Evolutionary conservation across 2,329 filamentous ascomycete species (phyloP).

Genomic region (Rhexocercosporidium sp.): DNA sequence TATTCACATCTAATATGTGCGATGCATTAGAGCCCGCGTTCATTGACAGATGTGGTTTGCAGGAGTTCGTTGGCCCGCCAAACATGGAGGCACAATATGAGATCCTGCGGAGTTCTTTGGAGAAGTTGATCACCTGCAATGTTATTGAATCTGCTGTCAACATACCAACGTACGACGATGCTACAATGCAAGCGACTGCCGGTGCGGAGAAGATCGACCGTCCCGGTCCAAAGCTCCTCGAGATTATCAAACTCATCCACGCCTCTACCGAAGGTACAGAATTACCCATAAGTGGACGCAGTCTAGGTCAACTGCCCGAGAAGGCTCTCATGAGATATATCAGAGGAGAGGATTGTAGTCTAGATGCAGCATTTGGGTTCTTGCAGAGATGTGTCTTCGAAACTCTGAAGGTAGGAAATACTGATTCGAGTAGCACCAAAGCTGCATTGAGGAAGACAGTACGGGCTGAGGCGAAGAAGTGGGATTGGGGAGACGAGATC

Average conservation of each 20-base stretch:
- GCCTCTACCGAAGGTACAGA: not conserved
- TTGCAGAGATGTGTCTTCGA: slow-evolving; percentile 15
- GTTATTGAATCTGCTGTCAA: slow-evolving; percentile 29
- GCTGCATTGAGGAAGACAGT: not conserved
- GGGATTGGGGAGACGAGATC: not conserved
- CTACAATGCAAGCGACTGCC: slow-evolving; percentile 13
- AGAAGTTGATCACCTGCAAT: slow-evolving; percentile 30
- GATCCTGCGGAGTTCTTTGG: slow-evolving; percentile 36
- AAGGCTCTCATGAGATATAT: slow-evolving; percentile 35
- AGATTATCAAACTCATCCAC: slow-evolving; percentile 28
- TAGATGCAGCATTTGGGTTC: slow-evolving; percentile 32
- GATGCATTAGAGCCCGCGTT: slow-evolving; percentile 40
- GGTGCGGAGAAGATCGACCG: not conserved
- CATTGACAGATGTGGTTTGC: slow-evolving; percentile 37
- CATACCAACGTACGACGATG: slow-evolving; percentile 33
- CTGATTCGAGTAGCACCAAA: not conserved
- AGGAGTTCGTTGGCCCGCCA: slow-evolving; percentile 33
- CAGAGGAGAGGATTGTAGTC: slow-evolving; percentile 30
- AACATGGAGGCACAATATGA: slow-evolving; percentile 35
- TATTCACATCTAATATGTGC: slow-evolving; percentile 39
- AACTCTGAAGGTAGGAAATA: not conserved
- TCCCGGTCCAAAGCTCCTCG: slow-evolving; percentile 29
- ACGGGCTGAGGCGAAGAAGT: not conserved
- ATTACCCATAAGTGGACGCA: slow-evolving; percentile 34
- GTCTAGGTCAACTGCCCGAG: slow-evolving; percentile 36